Conservation (phyloP, 192 early-diverging fungal species). For the Podila minutissima region DNA sequence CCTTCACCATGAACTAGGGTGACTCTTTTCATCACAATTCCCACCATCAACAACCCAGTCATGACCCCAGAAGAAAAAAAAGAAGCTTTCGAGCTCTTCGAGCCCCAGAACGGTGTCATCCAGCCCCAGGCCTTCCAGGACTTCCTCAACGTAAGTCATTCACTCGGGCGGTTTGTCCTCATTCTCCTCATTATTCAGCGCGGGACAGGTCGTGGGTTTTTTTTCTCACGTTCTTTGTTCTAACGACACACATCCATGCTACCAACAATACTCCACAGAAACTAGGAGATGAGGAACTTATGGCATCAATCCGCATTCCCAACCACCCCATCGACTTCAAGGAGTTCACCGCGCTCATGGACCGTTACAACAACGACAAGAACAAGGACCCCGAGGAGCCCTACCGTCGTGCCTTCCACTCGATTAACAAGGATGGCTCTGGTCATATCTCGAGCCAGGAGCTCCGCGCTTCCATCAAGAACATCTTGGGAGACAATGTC, state of each 20-base stretch:
- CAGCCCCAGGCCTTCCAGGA: conserved; percentile 35
- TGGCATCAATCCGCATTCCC: conserved; percentile 24
- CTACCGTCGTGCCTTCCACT: conserved; percentile 73
- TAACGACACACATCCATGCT: not conserved
- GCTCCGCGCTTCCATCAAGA: conserved; percentile 63
- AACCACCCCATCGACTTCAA: conserved; percentile 36
- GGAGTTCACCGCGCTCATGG: conserved; percentile 42
- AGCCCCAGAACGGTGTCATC: conserved; percentile 32
- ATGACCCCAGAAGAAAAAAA: conserved; percentile 47
- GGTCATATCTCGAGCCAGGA: conserved; percentile 72
- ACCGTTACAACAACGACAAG: conserved; percentile 28
- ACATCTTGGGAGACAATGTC: conserved; percentile 23
- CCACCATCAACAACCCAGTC: not conserved
- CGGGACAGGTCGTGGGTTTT: not conserved
- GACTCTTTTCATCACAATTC: no score
- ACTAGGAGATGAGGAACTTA: conserved; percentile 40
- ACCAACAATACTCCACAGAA: not conserved
- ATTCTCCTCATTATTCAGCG: not conserved
- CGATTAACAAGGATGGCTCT: conserved; percentile 77
- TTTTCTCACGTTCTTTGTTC: not conserved
- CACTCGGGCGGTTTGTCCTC: not conserved
- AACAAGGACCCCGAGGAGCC: conserved; percentile 68
- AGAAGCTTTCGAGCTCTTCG: conserved; percentile 39
- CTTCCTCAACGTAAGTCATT: conserved; percentile 20
- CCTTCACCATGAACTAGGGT: no score